phyloP scores from a whole-genome alignment of 1,284 basidiomycete species.

The Trichosporon coremiiforme region DNA sequence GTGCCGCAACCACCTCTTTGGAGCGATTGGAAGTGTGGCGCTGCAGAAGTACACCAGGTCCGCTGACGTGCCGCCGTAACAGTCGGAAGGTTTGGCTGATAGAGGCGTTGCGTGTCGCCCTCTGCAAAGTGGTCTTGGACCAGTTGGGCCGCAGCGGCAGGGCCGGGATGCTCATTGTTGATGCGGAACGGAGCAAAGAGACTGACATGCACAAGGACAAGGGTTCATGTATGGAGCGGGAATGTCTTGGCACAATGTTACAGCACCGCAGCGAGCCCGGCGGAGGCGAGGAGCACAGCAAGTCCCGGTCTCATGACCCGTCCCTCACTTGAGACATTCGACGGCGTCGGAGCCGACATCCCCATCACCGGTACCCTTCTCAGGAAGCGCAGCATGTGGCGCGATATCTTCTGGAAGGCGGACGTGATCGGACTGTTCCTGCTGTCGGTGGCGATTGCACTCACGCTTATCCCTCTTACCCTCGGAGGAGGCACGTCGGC shows the following conservation, averaged over 20 bases:
- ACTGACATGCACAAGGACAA: background rate
- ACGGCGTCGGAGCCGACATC: conserved; percentile 35
- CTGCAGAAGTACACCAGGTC: no score
- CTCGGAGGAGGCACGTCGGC: conserved; percentile 45
- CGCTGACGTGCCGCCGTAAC: no score
- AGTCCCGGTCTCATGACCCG: background rate
- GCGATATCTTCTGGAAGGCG: conserved; percentile 54
- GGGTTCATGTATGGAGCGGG: background rate
- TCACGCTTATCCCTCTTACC: conserved; percentile 53
- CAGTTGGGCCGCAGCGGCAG: background rate
- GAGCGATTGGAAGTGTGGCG: no score
- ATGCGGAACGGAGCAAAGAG: background rate
- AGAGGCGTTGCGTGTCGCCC: no score
- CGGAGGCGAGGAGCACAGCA: background rate
- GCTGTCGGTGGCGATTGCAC: conserved; percentile 28
- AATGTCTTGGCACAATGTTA: background rate
- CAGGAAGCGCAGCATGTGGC: background rate
- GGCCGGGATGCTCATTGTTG: background rate
- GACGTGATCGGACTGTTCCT: conserved; percentile 56
- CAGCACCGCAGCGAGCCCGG: background rate
- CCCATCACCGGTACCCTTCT: conserved; percentile 37
- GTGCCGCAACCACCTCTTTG: no score
- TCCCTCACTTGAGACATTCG: background rate
- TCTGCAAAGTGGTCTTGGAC: background rate
- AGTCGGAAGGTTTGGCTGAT: no score